Evolutionary conservation across 108 stramenopile species (phyloP), one percentile per base, ranked within the genome.

Genomic region (Discostella pseudostelligera): DNA sequence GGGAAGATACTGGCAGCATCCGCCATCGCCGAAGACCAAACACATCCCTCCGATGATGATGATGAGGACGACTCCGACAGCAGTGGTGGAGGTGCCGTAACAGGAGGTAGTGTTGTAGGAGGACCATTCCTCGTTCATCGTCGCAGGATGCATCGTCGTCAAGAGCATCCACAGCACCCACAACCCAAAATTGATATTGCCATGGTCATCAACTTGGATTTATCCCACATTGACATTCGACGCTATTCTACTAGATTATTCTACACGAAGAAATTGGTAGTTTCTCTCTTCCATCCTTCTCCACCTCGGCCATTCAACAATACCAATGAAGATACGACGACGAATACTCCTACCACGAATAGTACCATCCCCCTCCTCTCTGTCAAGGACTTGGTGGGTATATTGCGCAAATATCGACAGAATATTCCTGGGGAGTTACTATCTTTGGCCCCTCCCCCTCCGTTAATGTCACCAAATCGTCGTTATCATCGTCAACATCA

Each of bases 201-300:
- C 40, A 44, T 59, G 59, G 59, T 59, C n/a, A 45, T 59, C 43
- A 59, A 59, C 59, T 42, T 39, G 14, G 59, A 59, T 24, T 0
- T 59, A 3, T 19, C 19, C 25, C 1, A 19, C 40, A 16, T 42
- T n/a, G 24, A 16, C 16, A 21, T 19, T 17, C 24, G 25, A 13
- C 40, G 14, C 8, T 59, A 59, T 16, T 13, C 37, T 36, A 0
- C 7, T n/a, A 28, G 59, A 16, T 26, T 59, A 5, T 10, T 12
- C 40, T 42, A 42, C 40, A 45, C 59, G 12, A n/a, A 21, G 16
- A 26, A 42, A 4, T 5, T 26, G 17, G 17, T 22, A 12, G 17
- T 59, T 14, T 42, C 59, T 10, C 14, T 59, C 22, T 59, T 59
- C 59, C 5, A 53, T 32, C 32, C 32, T 32, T 32, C 32, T 32